Conservation (phyloP, 1,284 basidiomycete genomes). For the Gymnopus androsaceus region DNA sequence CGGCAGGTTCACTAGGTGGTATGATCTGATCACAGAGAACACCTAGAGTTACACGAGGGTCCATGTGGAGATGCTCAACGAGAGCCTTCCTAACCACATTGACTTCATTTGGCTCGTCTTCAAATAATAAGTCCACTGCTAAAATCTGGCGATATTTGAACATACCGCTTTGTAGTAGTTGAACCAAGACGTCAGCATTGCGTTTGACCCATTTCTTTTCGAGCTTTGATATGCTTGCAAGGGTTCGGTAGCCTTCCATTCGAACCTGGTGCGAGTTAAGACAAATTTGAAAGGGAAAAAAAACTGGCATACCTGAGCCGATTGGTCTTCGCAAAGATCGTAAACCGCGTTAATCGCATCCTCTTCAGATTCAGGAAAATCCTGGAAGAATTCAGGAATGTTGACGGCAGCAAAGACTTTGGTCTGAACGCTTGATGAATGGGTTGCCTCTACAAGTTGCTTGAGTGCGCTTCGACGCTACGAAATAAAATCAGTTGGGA, state of each 20-base stretch:
- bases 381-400: conserved; percentile 58
- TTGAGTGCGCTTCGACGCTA: conserved; percentile 38
- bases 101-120: conserved; percentile 71
- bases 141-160: conserved; percentile 18
- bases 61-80: conserved; percentile 63
- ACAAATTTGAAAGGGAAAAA: not conserved
- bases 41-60: conserved; percentile 57
- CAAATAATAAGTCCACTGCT: conserved; percentile 2
- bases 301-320: conserved; percentile 39
- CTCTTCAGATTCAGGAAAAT: conserved; percentile 71
- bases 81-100: conserved; percentile 60
- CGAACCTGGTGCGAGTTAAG: conserved; percentile 49
- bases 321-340: conserved; percentile 72
- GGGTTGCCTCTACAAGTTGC: conserved; percentile 37
- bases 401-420: conserved; percentile 62
- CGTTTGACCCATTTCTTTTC: conserved; percentile 63
- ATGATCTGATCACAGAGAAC: conserved; percentile 71
- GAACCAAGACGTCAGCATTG: conserved; percentile 72
- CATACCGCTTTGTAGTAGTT: conserved; percentile 74
- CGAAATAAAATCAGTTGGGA: not conserved
- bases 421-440: conserved; percentile 27
- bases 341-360: conserved; percentile 73
- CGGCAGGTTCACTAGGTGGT: conserved; percentile 35
- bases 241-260: conserved; percentile 63
- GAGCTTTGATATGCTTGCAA: conserved; percentile 61